Conservation (phyloP, 1,139 yeast species). For the Yamadazyma atmosphaerica region DNA sequence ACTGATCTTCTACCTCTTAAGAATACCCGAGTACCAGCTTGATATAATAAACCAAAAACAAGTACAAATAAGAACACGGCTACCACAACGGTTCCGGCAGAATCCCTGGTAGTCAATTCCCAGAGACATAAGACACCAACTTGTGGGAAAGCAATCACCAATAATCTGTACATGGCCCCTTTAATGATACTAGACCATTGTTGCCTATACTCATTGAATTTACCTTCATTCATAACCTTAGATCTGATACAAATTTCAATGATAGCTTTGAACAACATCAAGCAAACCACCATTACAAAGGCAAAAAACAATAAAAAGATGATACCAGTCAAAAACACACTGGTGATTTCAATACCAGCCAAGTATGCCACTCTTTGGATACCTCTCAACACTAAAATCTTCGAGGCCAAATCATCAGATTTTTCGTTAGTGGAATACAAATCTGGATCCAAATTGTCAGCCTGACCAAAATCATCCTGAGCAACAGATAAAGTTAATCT, state of each 20-base stretch:
- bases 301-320: constrained; percentile 80
- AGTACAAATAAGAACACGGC: constrained; percentile 69
- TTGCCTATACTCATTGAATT: constrained; percentile 74
- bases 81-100: constrained; percentile 77
- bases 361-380: constrained; percentile 86
- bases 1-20: constrained; percentile 71
- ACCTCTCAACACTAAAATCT: constrained; percentile 82
- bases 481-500: constrained; percentile 36
- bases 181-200: constrained; percentile 81
- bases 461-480: constrained; percentile 44
- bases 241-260: constrained; percentile 69
- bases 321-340: constrained; percentile 82
- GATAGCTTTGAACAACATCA: constrained; percentile 70
- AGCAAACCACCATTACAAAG: constrained; percentile 63
- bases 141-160: constrained; percentile 84
- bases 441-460: constrained; percentile 49
- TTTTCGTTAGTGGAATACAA: constrained; percentile 76
- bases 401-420: constrained; percentile 51
- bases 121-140: constrained; percentile 78
- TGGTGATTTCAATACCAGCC: constrained; percentile 83
- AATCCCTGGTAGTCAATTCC: constrained; percentile 83
- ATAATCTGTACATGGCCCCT: constrained; percentile 83
- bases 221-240: constrained; percentile 59
- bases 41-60: constrained; percentile 58
- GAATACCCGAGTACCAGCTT: constrained; percentile 74